These are phyloP conservation scores for Leccinum fallax DNA, from an alignment of 1,284 basidiomycete genomes.

Conservation along the genomic window DNA sequence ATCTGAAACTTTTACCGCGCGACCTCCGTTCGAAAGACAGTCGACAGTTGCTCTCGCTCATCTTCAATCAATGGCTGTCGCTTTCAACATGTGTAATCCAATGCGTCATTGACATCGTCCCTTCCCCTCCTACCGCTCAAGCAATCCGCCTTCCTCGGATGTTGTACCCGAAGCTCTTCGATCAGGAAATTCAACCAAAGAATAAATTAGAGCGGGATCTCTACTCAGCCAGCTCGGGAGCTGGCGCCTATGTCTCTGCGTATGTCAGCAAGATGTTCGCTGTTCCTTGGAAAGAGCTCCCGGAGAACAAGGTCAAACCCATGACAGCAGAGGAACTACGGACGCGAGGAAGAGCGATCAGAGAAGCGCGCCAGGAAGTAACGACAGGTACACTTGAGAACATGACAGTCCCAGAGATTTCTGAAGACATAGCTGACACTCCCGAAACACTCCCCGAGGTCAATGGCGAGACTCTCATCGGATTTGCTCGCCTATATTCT, in stretches of 20 bases:
- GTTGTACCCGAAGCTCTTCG: constrained; percentile 81
- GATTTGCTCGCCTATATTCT: constrained; percentile 94
- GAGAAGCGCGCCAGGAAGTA: constrained; percentile 48
- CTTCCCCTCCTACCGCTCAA: constrained; percentile 85
- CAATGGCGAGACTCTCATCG: constrained; percentile 72
- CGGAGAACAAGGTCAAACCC: constrained; percentile 79
- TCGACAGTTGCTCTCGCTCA: constrained; percentile 78
- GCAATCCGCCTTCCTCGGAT: constrained; percentile 87
- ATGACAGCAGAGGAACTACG: constrained; percentile 90
- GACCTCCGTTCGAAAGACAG: constrained; percentile 94
- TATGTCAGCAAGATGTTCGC: constrained; percentile 99
- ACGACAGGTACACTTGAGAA: constrained; percentile 33
- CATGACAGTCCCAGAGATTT: constrained; percentile 22
- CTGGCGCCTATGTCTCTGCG: constrained; percentile 69
- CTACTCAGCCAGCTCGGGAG: constrained; percentile 68
- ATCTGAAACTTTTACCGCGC: constrained; percentile 84
- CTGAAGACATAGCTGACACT: constrained; percentile 17
- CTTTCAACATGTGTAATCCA: constrained; percentile 94
- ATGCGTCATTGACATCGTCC: constrained; percentile 89
- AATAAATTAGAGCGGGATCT: constrained; percentile 85
- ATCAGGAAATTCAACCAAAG: constrained; percentile 58
- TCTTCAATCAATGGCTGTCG: constrained; percentile 97
- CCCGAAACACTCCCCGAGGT: constrained; percentile 22
- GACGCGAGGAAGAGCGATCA: constrained; percentile 62
- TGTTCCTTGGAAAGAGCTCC: constrained; percentile 77